A percentile compares a stretch with the other conserved stretches of the same genome.
These are phyloP conservation scores for Ogataea kodamae DNA, from an alignment of 805 yeast genomes.

Conservation along the genomic window DNA sequence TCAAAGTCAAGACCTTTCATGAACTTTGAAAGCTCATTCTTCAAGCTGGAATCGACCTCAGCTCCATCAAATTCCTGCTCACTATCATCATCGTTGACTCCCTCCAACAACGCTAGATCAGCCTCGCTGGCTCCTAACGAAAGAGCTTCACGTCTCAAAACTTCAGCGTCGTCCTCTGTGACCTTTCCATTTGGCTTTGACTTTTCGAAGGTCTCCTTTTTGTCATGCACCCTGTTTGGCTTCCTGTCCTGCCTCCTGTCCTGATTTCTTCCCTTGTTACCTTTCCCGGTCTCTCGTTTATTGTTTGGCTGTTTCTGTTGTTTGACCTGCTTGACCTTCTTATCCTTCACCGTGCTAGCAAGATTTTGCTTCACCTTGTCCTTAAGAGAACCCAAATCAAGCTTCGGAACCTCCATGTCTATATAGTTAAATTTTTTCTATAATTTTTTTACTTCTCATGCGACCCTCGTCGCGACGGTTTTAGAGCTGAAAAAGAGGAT, in stretches of 20 bases:
- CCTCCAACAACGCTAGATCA: constrained; percentile 64
- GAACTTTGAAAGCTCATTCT: constrained; percentile 54
- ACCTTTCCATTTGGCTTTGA: too few relatives aligned
- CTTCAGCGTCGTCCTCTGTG: constrained; percentile 34
- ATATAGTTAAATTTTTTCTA: constrained; percentile 3
- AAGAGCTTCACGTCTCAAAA: constrained; percentile 74
- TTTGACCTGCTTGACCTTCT: constrained; percentile 16
- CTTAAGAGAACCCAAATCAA: constrained; percentile 55
- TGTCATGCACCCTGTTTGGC: too few relatives aligned
- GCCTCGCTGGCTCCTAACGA: constrained; percentile 85
- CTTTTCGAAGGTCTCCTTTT: constrained; percentile 2
- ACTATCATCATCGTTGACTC: constrained; percentile 43
- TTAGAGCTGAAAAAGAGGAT: too few relatives aligned
- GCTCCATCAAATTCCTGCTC: constrained; percentile 49
- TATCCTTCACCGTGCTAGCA: constrained; percentile 23
- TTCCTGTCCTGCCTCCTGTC: too few relatives aligned
- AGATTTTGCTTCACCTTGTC: constrained; percentile 61
- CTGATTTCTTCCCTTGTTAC: constrained; percentile 24
- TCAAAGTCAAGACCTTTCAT: constrained; percentile 68
- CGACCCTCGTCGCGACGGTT: constrained; percentile 12
- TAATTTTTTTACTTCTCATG: constrained; percentile 7
- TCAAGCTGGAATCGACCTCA: constrained; percentile 44
- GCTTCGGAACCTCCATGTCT: constrained; percentile 41
- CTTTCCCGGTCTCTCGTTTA: constrained; percentile 8
- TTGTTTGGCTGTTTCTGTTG: too few relatives aligned